Evolutionary conservation across 108 stramenopile genomes (phyloP), one percentile per base, ranked within the genome.

Genomic region (Skeletonema menzelii): DNA sequence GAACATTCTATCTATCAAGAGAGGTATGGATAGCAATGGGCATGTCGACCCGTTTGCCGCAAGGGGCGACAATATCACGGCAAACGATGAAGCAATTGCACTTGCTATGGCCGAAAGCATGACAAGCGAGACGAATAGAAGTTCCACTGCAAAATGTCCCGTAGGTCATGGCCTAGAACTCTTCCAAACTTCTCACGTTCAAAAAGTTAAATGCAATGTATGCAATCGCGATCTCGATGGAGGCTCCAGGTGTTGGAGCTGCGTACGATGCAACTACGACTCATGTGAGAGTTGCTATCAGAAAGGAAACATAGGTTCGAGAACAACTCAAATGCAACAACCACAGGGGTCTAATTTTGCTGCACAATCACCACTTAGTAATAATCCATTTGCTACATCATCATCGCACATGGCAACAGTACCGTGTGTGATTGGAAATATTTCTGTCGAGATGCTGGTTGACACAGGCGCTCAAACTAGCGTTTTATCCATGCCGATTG

Each of bases 391-490:
- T 40, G 20, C 68, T 27, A 22, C 35, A 0, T 30, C 44, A 24
- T 46, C 66, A 34, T 35, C 67, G 22, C 88, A 86, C 70, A 90
- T 91, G 87, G 64, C 83, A 15, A 66, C 84, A 42, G 77, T 88
- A 27, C 72, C 78, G 14, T 87, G 88, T 49, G 59, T 28, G 27
- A 84, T 91, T 19, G 86, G 87, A 19, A 38, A 73, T 44, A 77
- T 67, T 19, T 59, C 67, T 17, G 80, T 92, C 11, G 87, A 88
- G 44, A 86, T 92, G 86, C 65, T 92, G 38, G 87, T 92, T 3
- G 91, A 92, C 30, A 85, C 88, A 14, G 91, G 91, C 24, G 91
- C 91, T 24, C 85, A 85, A 63, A 49, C 65, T 10, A 85, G 84
- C 13, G 86, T 87, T n/a, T 76, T 92, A 46, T 89, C 88, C 0